These are phyloP conservation scores for Iris macrosiphon DNA, from an alignment of 106 monocot species.

Conservation along the genomic window DNA sequence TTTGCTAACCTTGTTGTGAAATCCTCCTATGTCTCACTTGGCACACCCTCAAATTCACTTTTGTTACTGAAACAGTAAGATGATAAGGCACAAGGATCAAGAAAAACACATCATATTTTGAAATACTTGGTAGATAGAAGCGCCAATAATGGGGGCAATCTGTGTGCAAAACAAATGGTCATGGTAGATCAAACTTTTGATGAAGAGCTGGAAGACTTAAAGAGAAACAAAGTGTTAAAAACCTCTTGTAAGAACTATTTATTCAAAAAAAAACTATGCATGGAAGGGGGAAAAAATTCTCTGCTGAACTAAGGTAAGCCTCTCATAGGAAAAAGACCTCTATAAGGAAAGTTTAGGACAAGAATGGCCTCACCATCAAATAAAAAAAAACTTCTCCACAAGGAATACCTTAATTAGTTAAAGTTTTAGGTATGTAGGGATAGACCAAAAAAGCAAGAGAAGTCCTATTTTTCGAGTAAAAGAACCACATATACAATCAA, in stretches of 20 bases:
- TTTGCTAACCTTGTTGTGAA: conserved; percentile 76
- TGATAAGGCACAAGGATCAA: neutral
- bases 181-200: conserved; percentile 90
- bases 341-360: too few relatives aligned
- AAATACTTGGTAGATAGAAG: conserved; percentile 67
- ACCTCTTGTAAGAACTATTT: too few relatives aligned
- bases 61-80: too few relatives aligned
- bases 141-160: conserved; percentile 98
- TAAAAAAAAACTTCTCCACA: neutral
- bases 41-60: neutral
- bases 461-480: too few relatives aligned
- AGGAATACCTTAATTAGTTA: neutral
- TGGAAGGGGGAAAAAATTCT: too few relatives aligned
- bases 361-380: too few relatives aligned
- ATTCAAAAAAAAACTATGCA: too few relatives aligned
- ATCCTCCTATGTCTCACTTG: conserved; percentile 89
- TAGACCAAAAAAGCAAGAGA: conserved; percentile 1
- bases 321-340: neutral
- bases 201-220: conserved; percentile 62
- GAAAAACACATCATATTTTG: neutral
- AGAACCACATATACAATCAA: too few relatives aligned
- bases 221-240: neutral
- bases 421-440: neutral
- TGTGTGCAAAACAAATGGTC: conserved; percentile 81
- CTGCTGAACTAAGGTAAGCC: too few relatives aligned